Evolutionary conservation across 495 filamentous ascomycete species (phyloP).

Genomic region (Talaromyces wortmannii): DNA sequence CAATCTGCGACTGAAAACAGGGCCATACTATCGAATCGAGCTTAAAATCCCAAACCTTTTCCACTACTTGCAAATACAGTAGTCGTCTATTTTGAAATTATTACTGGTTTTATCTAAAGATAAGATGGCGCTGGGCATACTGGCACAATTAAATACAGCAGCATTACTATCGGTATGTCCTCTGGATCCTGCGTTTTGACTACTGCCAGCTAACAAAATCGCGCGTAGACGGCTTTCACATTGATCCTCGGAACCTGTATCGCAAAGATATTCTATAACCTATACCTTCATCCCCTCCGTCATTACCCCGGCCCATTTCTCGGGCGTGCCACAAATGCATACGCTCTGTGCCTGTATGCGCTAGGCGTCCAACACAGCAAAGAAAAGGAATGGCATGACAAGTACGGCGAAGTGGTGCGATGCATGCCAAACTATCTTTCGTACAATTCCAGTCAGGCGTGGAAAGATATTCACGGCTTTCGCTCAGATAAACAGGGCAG

Average conservation of each 20-base stretch:
- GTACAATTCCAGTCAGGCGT: slow-evolving; percentile 42
- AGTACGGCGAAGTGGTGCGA: slow-evolving; percentile 49
- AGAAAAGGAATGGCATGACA: slow-evolving; percentile 35
- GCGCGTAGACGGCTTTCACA: not conserved
- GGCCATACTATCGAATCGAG: no score
- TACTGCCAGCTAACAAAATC: no score
- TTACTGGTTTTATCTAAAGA: no score
- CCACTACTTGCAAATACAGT: no score
- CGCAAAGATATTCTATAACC: slow-evolving; percentile 10
- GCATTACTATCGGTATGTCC: no score
- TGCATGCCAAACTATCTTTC: slow-evolving; percentile 46
- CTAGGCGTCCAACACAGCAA: slow-evolving; percentile 12
- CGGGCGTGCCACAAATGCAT: slow-evolving; percentile 3
- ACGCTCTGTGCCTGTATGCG: not conserved
- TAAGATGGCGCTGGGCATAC: no score
- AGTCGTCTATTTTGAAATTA: no score
- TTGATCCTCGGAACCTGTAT: not conserved
- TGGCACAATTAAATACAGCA: no score
- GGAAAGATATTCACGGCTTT: slow-evolving; percentile 20
- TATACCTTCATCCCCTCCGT: slow-evolving; percentile 20
- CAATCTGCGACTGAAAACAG: no score
- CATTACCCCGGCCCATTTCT: slow-evolving; percentile 18
- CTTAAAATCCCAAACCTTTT: no score
- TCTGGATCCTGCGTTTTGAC: no score
- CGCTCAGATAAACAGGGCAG: not conserved